Percentiles rank a stretch among this genome's conserved stretches.
Conservation (phyloP, 2,329 filamentous ascomycete species). For the Fusarium sp. region DNA sequence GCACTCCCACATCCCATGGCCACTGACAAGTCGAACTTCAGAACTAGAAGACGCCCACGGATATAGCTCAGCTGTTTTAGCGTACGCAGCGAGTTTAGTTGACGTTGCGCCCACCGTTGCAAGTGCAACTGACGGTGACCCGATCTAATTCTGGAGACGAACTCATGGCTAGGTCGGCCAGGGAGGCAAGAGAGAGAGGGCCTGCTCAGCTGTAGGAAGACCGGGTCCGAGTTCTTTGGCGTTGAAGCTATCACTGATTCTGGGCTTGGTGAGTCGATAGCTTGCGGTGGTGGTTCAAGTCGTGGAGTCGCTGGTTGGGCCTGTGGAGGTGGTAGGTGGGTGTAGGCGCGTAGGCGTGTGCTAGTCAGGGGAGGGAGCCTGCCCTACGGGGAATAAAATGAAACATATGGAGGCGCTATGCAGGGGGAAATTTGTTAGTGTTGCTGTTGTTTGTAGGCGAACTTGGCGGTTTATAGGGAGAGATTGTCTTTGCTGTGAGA, state of each 20-base stretch:
- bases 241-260: slow-evolving; percentile 33
- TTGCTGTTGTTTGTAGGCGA: background rate
- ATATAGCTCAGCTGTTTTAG: background rate
- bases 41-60: background rate
- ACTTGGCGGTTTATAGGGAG: background rate
- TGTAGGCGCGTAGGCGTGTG: background rate
- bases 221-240: too few relatives aligned
- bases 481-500: slow-evolving; percentile 6
- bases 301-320: background rate
- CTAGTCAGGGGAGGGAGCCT: slow-evolving; percentile 14
- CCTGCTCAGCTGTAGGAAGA: too few relatives aligned
- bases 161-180: too few relatives aligned
- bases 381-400: slow-evolving; percentile 27
- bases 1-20: slow-evolving; percentile 1
- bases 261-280: slow-evolving; percentile 36
- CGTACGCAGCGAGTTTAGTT: background rate
- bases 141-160: slow-evolving; percentile 20
- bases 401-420: slow-evolving; percentile 9
- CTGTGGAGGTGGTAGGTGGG: too few relatives aligned
- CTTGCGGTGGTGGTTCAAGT: slow-evolving; percentile 15
- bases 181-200: too few relatives aligned
- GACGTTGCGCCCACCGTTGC: background rate
- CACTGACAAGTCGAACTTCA: too few relatives aligned
- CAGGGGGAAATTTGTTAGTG: background rate
- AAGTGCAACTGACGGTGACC: slow-evolving; percentile 1